phyloP scores from a whole-genome alignment of 257 asterid genomes.

The Solanum corneliomulleri region DNA sequence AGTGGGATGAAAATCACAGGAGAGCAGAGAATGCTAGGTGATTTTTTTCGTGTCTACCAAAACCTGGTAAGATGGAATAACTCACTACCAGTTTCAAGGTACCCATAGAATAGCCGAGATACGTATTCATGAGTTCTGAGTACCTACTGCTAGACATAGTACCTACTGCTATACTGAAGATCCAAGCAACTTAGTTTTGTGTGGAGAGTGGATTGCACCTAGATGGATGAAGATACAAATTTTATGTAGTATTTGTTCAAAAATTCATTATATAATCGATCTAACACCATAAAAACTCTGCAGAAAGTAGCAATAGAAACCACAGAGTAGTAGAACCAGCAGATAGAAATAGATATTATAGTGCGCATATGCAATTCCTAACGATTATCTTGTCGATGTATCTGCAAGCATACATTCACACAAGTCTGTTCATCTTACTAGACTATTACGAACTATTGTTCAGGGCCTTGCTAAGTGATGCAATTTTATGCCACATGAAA shows the following conservation, averaged over 20 bases:
- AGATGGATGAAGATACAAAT: not conserved
- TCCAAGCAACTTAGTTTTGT: not conserved
- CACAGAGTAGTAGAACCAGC: not conserved
- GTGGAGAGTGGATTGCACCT: not conserved
- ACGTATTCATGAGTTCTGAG: not conserved
- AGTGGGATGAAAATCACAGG: not conserved
- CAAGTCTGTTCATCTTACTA: not conserved
- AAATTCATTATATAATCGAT: not conserved
- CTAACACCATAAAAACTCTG: not conserved
- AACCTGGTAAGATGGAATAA: not conserved
- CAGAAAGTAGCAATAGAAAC: not conserved
- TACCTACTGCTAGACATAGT: not conserved
- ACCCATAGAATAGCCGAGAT: not conserved
- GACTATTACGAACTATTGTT: not conserved
- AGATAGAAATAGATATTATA: not conserved
- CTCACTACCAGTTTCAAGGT: not conserved
- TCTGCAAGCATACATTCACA: not conserved
- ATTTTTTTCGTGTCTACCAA: not conserved
- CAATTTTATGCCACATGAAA: not conserved
- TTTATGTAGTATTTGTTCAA: not conserved
- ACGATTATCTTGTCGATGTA: not conserved
- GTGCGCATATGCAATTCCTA: not conserved
- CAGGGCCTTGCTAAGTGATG: not conserved
- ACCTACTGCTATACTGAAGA: not conserved
- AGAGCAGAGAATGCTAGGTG: not conserved